Evolutionary conservation across 2,329 filamentous ascomycete species (phyloP).

Genomic region (Diaporthe helianthi): DNA sequence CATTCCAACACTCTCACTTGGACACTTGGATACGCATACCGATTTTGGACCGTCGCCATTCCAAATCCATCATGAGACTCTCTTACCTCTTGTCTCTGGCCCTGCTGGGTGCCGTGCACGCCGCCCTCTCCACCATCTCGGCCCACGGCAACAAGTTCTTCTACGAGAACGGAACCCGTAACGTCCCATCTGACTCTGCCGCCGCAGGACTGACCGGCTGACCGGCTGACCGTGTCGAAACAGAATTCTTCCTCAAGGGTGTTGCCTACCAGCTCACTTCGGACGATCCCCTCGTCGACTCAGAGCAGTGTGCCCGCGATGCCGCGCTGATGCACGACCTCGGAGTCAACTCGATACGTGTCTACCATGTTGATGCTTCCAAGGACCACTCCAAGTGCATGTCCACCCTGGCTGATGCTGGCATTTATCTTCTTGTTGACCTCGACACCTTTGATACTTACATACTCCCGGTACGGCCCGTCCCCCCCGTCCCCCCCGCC

Average conservation of each 20-base stretch:
- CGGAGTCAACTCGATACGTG: slow-evolving; percentile 83
- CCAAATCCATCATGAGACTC: slow-evolving; percentile 47
- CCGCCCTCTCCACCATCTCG: slow-evolving; percentile 55
- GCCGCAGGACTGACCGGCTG: slow-evolving; percentile 24
- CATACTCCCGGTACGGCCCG: slow-evolving; percentile 61
- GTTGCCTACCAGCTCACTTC: slow-evolving; percentile 71
- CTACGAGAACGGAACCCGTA: slow-evolving; percentile 72
- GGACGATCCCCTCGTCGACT: slow-evolving; percentile 78
- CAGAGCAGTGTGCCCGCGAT: slow-evolving; percentile 78
- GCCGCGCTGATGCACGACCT: slow-evolving; percentile 79
- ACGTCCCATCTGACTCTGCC: slow-evolving; percentile 72
- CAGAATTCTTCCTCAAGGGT: slow-evolving; percentile 49
- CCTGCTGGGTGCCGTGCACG: slow-evolving; percentile 45
- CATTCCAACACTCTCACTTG: slow-evolving; percentile 21
- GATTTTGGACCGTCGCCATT: slow-evolving; percentile 2
- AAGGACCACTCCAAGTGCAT: slow-evolving; percentile 81
- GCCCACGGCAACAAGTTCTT: slow-evolving; percentile 84
- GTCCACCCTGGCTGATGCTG: slow-evolving; percentile 77
- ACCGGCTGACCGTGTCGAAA: slow-evolving; percentile 44
- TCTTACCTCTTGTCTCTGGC: slow-evolving; percentile 43
- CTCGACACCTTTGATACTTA: slow-evolving; percentile 78
- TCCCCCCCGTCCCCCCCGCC: too few species aligned
- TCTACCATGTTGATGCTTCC: slow-evolving; percentile 82
- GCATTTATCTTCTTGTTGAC: slow-evolving; percentile 86
- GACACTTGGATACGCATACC: too few species aligned